Evolutionary conservation across 2,329 filamentous ascomycete genomes (phyloP), one percentile per base, ranked within the genome.

Genomic region (Sclerotinia minor): DNA sequence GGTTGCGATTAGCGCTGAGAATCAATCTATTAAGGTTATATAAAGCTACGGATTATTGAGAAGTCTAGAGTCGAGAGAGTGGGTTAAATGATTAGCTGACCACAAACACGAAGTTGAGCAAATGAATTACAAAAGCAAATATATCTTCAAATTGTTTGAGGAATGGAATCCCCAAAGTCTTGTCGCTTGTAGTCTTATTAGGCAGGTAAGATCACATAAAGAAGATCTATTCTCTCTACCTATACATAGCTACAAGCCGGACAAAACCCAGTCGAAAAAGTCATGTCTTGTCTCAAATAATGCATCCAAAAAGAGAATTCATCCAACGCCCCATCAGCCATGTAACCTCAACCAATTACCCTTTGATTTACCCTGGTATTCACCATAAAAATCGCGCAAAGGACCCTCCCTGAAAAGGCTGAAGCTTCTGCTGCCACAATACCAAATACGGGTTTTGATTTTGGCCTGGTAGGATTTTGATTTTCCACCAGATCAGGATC

Each of bases 301-400:
- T 57, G 21, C 21, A 24, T 57, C 32, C 21, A 41, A 57, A 49
- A 13, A 49, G 13, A 49, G 17, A 59, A 32, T 32, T 32, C 58
- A 38, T 38, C 32, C 45, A 41, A 50, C 29, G 45, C 21, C 58
- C 13, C 58, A 50, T 61, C 26, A 49, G 44, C 58, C 58, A 59
- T 59, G 17, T 45, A 60, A 60, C 44, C 44, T 47, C 47, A 60
- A 32, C 19, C 44, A 32, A 32, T 47, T n/a, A 59, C 57, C 41
- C 41, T 47, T 11, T 13, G 32, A 49, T 24, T 35, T 35, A 47
- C 41, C 41, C 41, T 47, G 8, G 26, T 3, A 47, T 7, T 8
- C 9, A 61, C 29, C 29, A 50, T 52, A 29, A 26, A 50, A 63
- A 50, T 63, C 45, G 32, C 59, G 59, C 59, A 63, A 50, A n/a